Evolutionary conservation across 805 yeast genomes (phyloP).

Genomic region (Myxozyma nipponensis): DNA sequence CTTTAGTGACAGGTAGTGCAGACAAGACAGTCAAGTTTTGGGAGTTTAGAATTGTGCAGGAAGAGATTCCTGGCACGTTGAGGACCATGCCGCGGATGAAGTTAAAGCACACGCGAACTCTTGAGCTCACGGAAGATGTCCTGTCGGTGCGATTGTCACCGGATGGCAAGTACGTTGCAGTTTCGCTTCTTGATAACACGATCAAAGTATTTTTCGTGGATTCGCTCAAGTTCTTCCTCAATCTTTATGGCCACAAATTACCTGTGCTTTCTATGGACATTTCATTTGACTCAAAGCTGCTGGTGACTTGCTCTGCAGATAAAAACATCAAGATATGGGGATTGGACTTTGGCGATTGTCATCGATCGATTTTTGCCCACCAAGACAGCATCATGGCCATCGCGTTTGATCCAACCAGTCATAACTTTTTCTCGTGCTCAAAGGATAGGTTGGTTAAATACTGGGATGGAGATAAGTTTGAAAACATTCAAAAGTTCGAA

Average conservation of each 20-base stretch:
- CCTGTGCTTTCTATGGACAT: constrained; percentile 93
- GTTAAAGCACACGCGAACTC: constrained; percentile 68
- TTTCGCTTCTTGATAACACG: constrained; percentile 86
- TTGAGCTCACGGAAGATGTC: constrained; percentile 84
- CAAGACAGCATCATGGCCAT: constrained; percentile 93
- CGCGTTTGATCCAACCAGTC: constrained; percentile 75
- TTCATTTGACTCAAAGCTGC: constrained; percentile 78
- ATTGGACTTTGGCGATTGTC: constrained; percentile 97
- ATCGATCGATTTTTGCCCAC: constrained; percentile 92
- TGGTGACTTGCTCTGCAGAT: constrained; percentile 93
- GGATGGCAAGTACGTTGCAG: constrained; percentile 71
- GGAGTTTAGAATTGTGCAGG: constrained; percentile 64
- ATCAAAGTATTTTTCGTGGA: constrained; percentile 90
- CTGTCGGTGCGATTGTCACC: constrained; percentile 76
- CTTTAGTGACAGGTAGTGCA: constrained; percentile 87
- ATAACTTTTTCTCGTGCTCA: constrained; percentile 83
- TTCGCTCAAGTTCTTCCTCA: constrained; percentile 78
- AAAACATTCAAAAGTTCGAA: constrained; percentile 78
- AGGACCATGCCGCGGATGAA: constrained; percentile 51
- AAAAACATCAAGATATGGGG: constrained; percentile 99
- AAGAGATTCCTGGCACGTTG: constrained; percentile 68
- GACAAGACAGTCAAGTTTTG: constrained; percentile 89
- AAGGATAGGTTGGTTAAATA: constrained; percentile 88
- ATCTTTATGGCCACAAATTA: constrained; percentile 91
- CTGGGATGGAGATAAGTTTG: constrained; percentile 99